phyloP scores from a whole-genome alignment of 495 filamentous ascomycete species.

The Xylaria flabelliformis region DNA sequence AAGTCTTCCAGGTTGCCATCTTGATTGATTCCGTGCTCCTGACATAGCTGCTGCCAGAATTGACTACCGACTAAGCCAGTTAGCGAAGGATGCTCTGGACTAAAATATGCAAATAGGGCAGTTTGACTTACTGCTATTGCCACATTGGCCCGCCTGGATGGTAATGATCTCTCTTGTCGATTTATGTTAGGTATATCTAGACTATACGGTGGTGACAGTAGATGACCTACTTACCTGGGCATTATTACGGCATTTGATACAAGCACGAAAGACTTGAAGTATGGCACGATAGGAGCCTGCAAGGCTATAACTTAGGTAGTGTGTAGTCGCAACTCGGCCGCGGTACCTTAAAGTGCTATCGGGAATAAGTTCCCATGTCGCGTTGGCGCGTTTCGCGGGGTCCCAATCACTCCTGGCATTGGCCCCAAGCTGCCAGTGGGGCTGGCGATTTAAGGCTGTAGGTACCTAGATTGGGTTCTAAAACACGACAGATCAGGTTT shows the following conservation, averaged over 20 bases:
- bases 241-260: conserved; percentile 50
- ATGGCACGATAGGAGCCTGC: not conserved
- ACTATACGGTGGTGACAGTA: not conserved
- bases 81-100: conserved; percentile 25
- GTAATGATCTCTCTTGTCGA: conserved; percentile 94
- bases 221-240: conserved; percentile 51
- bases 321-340: not conserved
- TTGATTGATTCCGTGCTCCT: conserved; percentile 96
- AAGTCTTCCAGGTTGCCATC: conserved; percentile 96
- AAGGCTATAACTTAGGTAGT: not conserved
- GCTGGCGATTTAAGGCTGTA: too few species aligned
- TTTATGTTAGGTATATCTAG: conserved; percentile 28
- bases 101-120: conserved; percentile 4
- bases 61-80: conserved; percentile 76
- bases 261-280: not conserved
- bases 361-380: not conserved
- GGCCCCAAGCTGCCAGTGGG: not conserved
- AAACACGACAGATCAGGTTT: too few species aligned
- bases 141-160: conserved; percentile 98
- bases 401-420: too few species aligned
- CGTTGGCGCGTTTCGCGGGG: conserved; percentile 9
- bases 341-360: not conserved
- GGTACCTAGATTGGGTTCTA: too few species aligned
- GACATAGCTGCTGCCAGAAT: conserved; percentile 97
- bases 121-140: conserved; percentile 86